Base-by-base conservation (phyloP, 805 yeast genomes). In the Candida awuae region DNA sequence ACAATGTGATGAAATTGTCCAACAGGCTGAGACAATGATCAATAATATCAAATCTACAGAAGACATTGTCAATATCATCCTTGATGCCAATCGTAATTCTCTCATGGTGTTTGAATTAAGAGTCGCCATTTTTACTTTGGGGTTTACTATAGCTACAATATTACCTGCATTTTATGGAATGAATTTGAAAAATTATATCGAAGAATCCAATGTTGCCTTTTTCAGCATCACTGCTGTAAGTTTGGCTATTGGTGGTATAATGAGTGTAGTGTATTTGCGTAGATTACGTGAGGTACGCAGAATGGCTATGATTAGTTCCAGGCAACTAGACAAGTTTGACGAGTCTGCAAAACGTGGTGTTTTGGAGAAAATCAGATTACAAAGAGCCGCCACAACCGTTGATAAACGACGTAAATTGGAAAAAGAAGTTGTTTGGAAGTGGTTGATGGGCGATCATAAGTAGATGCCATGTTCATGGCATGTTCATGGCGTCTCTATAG, bases 1-100 rank as follows among this genome's bases (percentile, higher is more conserved):
- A 43, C 96, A 87, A 51, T 81, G 90, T 55, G 96, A 88, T 54
- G 97, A 88, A 62, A 78, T 83, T 49, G 96, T 87, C 6, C 97
- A 88, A 58, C 90, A 84, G 50, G 80, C 94, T 0, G 94, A 84
- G 32, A 80, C 90, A 4, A 63, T 87, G 40, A 74, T 84, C 16
- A 79, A 78, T 49, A 94, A 88, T 54, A 85, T 88, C 50, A 78
- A 77, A 53, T 84, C 92, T 13, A 88, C 97, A 0, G 96, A 87
- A 55, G 97, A 88, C 52, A 84, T 88, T 54, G 88, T 85, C 43
- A 87, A 87, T 54, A 87, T 88, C 51, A 87, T 88, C 44, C 61
- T 88, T 39, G 97, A 88, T 58, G 85, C 96, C 3, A 86, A 86
- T 53, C 75, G 97, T 63, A 88, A 88, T 61, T 76, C 94, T 3